phyloP scores from a whole-genome alignment of 768 basidiomycete species.

The Trametes cinnabarina region DNA sequence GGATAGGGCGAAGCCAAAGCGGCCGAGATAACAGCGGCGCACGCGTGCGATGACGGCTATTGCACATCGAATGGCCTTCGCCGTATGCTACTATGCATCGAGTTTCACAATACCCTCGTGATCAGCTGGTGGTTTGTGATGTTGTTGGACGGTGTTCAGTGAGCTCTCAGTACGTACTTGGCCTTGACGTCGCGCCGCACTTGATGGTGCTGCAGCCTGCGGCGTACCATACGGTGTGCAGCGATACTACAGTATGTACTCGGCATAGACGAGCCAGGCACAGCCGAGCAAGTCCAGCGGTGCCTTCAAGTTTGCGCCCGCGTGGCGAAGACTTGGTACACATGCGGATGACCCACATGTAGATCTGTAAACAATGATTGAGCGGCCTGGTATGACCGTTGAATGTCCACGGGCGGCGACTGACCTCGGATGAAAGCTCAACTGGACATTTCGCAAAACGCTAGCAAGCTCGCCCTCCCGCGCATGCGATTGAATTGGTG shows the following conservation, averaged over 20 bases:
- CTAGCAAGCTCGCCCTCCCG: too few relatives aligned
- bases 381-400: not conserved
- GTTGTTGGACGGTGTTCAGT: too few relatives aligned
- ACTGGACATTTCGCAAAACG: not conserved
- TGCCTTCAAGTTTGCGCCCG: not conserved
- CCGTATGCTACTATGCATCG: too few relatives aligned
- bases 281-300: not conserved
- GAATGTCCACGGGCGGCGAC: too few relatives aligned
- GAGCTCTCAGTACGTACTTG: not conserved
- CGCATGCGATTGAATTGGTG: too few relatives aligned
- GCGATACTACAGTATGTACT: not conserved
- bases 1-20: not conserved
- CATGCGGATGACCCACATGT: not conserved
- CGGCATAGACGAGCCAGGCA: not conserved
- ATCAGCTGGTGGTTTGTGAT: too few relatives aligned
- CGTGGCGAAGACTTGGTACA: not conserved
- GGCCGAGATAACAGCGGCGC: constrained; percentile 7
- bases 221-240: not conserved
- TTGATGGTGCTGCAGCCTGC: constrained; percentile 9
- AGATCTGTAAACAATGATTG: not conserved
- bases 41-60: not conserved
- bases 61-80: not conserved
- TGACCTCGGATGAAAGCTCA: too few relatives aligned
- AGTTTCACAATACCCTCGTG: too few relatives aligned
- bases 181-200: not conserved